Base-by-base conservation (phyloP, 2,329 filamentous ascomycete species). In the Ophiocordyceps australis region DNA sequence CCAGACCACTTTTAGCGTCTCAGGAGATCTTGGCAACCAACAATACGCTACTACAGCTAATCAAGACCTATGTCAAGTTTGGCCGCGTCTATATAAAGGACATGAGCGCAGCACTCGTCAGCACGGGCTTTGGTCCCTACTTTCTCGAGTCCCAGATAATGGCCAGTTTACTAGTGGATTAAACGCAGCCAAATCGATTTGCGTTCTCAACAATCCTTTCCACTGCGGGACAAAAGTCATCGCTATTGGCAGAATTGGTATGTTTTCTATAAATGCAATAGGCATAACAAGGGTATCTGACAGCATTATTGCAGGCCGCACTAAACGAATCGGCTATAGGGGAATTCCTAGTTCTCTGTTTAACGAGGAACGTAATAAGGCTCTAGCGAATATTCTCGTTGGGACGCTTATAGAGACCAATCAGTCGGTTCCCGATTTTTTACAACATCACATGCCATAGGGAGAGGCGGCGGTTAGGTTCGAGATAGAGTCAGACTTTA, bases 291-390 rank as follows among this genome's bases (percentile, higher is more conserved):
- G n/a, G 5, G 13, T 12, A 9, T 2, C 29, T 38, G 27, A 36
- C 22, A 18, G 20, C 12, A 11, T 25, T 10, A 7, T n/a, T n/a
- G 14, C 13, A 82, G 77, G 89, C 33, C 85, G 89, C 32, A 98
- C 89, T 37, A 89, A 80, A 28, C 81, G 89, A 27, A 94, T 94
- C 42, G 89, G 89, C 3, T 78, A 93, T 37, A 63, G 66, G 23
- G 89, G 89, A 12, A 55, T 83, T 5, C 85, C 89, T 0, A 86
- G 79, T 0, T 93, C 86, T 0, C 86, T 98, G 55, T 95, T 76
- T 58, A 82, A 74, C 16, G 74, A 85, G 1, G 57, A 64, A 1
- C n/a, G n/a, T n/a, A 79, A 95, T 38, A 66, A 77, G 29, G 64
- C 74, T 4, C 54, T 95, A 22, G 82, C 65, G 0, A 60, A 65